These are phyloP conservation scores for Globisporangium solare DNA, from an alignment of 352 stramenopile genomes.

Conservation along the genomic window DNA sequence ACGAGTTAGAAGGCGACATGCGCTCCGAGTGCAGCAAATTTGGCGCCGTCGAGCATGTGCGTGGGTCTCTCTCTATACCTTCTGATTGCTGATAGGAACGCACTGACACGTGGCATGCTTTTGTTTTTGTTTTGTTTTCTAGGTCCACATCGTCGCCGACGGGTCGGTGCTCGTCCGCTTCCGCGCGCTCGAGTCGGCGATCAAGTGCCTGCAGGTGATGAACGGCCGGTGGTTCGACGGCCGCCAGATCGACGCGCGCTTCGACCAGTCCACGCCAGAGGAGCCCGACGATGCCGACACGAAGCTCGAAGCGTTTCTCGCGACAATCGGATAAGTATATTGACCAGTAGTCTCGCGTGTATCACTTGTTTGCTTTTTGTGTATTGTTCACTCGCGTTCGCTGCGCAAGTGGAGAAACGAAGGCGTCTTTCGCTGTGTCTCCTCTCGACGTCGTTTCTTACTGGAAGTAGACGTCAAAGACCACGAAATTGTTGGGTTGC, in stretches of 20 bases:
- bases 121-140: neutral
- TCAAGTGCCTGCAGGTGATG: constrained; percentile 75
- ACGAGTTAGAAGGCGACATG: constrained; percentile 81
- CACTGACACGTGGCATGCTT: no score
- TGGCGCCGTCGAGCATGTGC: constrained; percentile 51
- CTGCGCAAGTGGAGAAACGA: constrained; percentile 32
- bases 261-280: constrained; percentile 52
- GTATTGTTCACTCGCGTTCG: constrained; percentile 95
- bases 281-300: constrained; percentile 57
- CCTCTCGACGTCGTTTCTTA: constrained; percentile 8
- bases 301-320: constrained; percentile 79
- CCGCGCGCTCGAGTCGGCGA: constrained; percentile 37
- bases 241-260: constrained; percentile 51
- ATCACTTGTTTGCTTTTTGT: no score
- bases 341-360: no score
- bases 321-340: constrained; percentile 39
- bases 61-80: neutral
- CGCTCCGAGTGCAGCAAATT: constrained; percentile 64
- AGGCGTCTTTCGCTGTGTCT: neutral
- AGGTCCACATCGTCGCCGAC: constrained; percentile 62
- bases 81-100: neutral
- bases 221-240: constrained; percentile 77
- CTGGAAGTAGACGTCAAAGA: constrained; percentile 73
- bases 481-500: constrained; percentile 84
- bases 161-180: constrained; percentile 67